Conservation (phyloP, 345 rosid genomes). For the Ailanthus altissimus region DNA sequence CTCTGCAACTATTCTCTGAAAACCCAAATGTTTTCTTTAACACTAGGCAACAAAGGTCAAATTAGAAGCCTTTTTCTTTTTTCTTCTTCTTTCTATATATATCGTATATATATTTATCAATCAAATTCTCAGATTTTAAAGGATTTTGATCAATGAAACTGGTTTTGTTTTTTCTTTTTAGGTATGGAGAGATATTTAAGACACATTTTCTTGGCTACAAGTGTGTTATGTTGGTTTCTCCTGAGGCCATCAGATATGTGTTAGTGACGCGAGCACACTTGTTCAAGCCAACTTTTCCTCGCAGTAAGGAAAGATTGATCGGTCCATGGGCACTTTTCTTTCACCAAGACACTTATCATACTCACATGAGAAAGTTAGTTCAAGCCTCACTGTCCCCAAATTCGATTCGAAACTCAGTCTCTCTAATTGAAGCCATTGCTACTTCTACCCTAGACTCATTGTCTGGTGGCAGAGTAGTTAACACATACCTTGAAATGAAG, state of each 20-base stretch:
- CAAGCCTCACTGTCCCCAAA: slow-evolving; percentile 43
- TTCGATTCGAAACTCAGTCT: slow-evolving; percentile 31
- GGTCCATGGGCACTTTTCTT: slow-evolving; percentile 59
- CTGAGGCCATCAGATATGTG: slow-evolving; percentile 52
- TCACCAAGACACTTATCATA: slow-evolving; percentile 51
- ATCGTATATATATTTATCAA: too few relatives aligned
- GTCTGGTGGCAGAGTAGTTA: slow-evolving; percentile 29
- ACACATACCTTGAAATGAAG: slow-evolving; percentile 53
- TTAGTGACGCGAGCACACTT: slow-evolving; percentile 46
- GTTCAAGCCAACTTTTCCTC: slow-evolving; percentile 61
- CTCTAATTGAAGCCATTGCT: slow-evolving; percentile 42
- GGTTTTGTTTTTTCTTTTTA: not conserved
- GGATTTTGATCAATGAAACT: not conserved
- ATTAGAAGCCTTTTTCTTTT: not conserved
- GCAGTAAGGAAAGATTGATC: slow-evolving; percentile 48
- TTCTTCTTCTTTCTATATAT: too few relatives aligned
- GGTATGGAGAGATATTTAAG: slow-evolving; percentile 55
- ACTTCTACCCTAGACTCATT: slow-evolving; percentile 33
- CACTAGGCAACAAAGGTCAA: slow-evolving; percentile 41
- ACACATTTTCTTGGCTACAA: slow-evolving; percentile 58
- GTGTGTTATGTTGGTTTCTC: slow-evolving; percentile 50
- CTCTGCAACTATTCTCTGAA: slow-evolving; percentile 52
- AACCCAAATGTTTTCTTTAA: slow-evolving; percentile 54
- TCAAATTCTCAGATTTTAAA: not conserved
- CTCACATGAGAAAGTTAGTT: slow-evolving; percentile 41